These are phyloP conservation scores for Colletotrichum endophyticum DNA, from an alignment of 2,329 filamentous ascomycete genomes.

Conservation along the genomic window DNA sequence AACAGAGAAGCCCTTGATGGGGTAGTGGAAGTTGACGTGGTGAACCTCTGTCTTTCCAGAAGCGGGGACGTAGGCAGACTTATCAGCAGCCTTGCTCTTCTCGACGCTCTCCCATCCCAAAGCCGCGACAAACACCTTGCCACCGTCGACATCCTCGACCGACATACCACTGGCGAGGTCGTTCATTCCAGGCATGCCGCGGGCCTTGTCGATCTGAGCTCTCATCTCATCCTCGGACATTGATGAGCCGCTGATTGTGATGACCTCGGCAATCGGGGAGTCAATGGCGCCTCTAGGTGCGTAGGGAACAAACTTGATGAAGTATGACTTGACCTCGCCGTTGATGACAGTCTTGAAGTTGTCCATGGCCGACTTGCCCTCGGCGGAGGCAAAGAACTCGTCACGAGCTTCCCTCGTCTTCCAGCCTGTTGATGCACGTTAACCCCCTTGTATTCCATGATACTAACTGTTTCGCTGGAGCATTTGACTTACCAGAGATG, in stretches of 20 bases:
- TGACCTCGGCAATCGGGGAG: slow-evolving; percentile 11
- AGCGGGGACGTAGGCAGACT: slow-evolving; percentile 2
- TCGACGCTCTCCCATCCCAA: slow-evolving; percentile 14
- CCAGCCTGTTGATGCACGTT: not conserved
- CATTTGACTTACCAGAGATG: not conserved
- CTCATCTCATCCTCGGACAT: slow-evolving; percentile 5
- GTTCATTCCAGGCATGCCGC: not conserved
- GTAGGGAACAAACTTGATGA: slow-evolving; percentile 14
- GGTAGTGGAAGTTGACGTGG: slow-evolving; percentile 15
- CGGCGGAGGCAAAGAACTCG: slow-evolving; percentile 1
- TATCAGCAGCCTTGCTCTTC: slow-evolving; percentile 9
- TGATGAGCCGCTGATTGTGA: not conserved
- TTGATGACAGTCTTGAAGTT: not conserved
- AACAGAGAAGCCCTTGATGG: slow-evolving; percentile 11
- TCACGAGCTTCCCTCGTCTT: slow-evolving; percentile 8
- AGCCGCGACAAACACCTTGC: slow-evolving; percentile 8
- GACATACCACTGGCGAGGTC: slow-evolving; percentile 8
- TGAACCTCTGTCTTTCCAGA: slow-evolving; percentile 1
- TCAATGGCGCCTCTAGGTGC: slow-evolving; percentile 11
- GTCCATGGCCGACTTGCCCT: not conserved
- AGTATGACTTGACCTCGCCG: slow-evolving; percentile 1
- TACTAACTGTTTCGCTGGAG: not conserved
- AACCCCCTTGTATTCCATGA: not conserved
- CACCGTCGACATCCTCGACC: not conserved
- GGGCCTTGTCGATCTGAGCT: slow-evolving; percentile 1